Conservation (phyloP, 2,329 filamentous ascomycete species). For the Periconia sp. region DNA sequence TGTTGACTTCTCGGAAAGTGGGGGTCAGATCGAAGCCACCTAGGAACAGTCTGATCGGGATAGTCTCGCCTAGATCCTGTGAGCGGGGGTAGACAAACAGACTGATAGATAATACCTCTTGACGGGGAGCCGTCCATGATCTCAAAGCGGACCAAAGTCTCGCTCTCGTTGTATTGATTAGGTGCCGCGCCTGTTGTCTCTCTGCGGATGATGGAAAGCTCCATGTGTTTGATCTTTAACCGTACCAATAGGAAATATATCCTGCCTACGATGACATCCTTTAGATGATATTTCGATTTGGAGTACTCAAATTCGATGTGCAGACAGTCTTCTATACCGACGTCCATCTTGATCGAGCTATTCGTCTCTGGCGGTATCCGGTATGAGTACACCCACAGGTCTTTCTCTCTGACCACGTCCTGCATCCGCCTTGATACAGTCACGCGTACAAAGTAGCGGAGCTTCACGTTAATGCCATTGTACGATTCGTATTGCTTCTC, state of each 20-base stretch:
- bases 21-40: slow-evolving; percentile 97
- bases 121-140: slow-evolving; percentile 99
- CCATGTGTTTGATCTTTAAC: slow-evolving; percentile 99
- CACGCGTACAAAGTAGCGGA: slow-evolving; percentile 97
- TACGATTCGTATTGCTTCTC: slow-evolving; percentile 99
- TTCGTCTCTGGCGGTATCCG: slow-evolving; percentile 98
- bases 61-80: slow-evolving; percentile 72
- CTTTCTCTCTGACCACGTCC: slow-evolving; percentile 97
- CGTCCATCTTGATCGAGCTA: slow-evolving; percentile 99
- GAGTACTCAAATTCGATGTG: slow-evolving; percentile 99
- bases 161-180: slow-evolving; percentile 99
- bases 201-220: slow-evolving; percentile 93
- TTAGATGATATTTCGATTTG: slow-evolving; percentile 98
- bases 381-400: slow-evolving; percentile 99
- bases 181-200: slow-evolving; percentile 96
- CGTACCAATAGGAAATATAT: slow-evolving; percentile 98
- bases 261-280: slow-evolving; percentile 97
- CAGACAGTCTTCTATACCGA: slow-evolving; percentile 97
- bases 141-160: slow-evolving; percentile 97
- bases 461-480: slow-evolving; percentile 98
- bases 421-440: slow-evolving; percentile 97
- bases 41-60: slow-evolving; percentile 94
- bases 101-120: slow-evolving; percentile 66
- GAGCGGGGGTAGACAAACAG: slow-evolving; percentile 14
- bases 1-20: slow-evolving; percentile 99